Percentiles rank a stretch among this genome's conserved stretches.
Conservation (phyloP, 768 basidiomycete species). For the Termitomyces eurrhizus region DNA sequence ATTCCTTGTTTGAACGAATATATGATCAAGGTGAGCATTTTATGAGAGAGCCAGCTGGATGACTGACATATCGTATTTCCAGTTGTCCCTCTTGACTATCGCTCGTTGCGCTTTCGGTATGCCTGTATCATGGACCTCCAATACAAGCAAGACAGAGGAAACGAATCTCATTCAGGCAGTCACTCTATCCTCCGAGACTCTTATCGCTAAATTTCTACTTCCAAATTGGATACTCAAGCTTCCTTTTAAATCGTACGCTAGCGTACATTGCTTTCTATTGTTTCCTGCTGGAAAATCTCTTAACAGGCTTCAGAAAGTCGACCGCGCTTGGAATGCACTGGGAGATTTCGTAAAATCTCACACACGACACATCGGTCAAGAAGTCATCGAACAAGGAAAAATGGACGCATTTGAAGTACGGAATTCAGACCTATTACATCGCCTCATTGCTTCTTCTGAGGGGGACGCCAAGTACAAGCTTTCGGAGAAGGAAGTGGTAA, state of each 20-base stretch:
- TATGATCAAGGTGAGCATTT: constrained; percentile 18
- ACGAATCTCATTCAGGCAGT: constrained; percentile 10
- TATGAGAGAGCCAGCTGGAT: not conserved
- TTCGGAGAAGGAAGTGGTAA: constrained; percentile 20
- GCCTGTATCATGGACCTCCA: constrained; percentile 14
- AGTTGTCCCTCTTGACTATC: constrained; percentile 21
- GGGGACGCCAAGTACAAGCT: constrained; percentile 17
- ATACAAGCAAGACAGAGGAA: constrained; percentile 2
- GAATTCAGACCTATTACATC: constrained; percentile 15
- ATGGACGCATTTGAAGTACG: not conserved
- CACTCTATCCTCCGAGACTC: constrained; percentile 13
- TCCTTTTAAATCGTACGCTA: constrained; percentile 18
- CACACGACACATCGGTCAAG: constrained; percentile 9
- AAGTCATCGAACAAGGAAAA: constrained; percentile 3
- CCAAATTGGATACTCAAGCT: constrained; percentile 23
- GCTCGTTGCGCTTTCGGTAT: constrained; percentile 23
- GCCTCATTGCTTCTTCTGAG: constrained; percentile 17
- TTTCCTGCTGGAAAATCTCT: not conserved
- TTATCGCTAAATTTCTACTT: constrained; percentile 13
- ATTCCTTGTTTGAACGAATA: constrained; percentile 18
- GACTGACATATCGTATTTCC: not conserved
- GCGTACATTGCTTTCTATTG: not conserved
- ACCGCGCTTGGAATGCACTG: not conserved
- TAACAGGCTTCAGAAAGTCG: constrained; percentile 15
- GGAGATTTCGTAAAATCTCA: not conserved